Evolutionary conservation across 345 rosid species (phyloP).

Genomic region (Viola odorata): DNA sequence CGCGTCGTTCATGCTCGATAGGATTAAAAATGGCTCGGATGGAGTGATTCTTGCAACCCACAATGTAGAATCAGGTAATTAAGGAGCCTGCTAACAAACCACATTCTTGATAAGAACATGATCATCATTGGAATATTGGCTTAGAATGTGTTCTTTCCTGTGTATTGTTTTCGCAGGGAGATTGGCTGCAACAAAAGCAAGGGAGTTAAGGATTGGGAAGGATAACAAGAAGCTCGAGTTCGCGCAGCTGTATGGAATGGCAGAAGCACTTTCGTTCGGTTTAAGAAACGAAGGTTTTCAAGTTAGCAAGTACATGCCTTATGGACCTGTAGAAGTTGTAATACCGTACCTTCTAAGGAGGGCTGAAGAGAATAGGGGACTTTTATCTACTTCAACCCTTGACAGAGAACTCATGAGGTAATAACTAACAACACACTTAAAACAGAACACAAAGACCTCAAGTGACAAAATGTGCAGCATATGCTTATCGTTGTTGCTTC

Average conservation of each 20-base stretch:
- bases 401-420: conserved; percentile 75
- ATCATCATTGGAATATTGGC: background rate
- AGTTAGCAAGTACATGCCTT: conserved; percentile 88
- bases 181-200: conserved; percentile 53
- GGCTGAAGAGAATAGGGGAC: conserved; percentile 89
- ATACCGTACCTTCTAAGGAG: conserved; percentile 83
- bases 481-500: background rate
- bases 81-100: too few species aligned
- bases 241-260: conserved; percentile 90
- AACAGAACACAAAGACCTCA: background rate
- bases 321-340: conserved; percentile 61
- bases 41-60: conserved; percentile 90
- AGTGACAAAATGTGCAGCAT: background rate
- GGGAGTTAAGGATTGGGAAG: conserved; percentile 55
- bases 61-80: conserved; percentile 67
- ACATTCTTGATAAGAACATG: background rate
- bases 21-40: conserved; percentile 44
- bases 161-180: conserved; percentile 38
- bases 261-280: conserved; percentile 71
- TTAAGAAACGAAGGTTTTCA: conserved; percentile 75
- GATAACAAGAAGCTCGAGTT: conserved; percentile 54
- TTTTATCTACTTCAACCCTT: conserved; percentile 51
- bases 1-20: conserved; percentile 64
- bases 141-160: background rate
- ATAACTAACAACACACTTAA: background rate